A percentile compares a stretch with the other conserved stretches of the same genome.
Conservation (phyloP, 805 yeast genomes). For the Lachancea nothofagi region DNA sequence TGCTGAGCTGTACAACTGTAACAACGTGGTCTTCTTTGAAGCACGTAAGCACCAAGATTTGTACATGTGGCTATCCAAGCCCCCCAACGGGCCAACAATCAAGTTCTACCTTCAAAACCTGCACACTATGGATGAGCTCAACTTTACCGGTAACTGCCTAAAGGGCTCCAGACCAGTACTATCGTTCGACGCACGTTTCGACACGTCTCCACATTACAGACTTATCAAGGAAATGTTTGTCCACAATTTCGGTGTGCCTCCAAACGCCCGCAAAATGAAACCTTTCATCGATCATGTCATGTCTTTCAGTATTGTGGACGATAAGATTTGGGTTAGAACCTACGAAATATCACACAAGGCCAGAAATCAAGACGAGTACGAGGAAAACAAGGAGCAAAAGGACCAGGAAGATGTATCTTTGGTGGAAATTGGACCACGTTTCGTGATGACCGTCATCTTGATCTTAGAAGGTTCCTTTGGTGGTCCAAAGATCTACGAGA, state of each 20-base stretch:
- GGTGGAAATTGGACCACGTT: constrained; percentile 95
- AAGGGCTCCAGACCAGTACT: constrained; percentile 92
- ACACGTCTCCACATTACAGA: constrained; percentile 57
- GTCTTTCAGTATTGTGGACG: constrained; percentile 88
- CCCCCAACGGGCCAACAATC: constrained; percentile 96
- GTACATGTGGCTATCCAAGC: constrained; percentile 90
- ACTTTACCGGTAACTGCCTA: constrained; percentile 93
- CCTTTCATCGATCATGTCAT: constrained; percentile 95
- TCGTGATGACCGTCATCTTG: constrained; percentile 86
- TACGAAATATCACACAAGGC: constrained; percentile 75
- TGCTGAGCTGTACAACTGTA: constrained; percentile 95
- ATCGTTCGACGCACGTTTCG: constrained; percentile 80
- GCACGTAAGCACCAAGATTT: constrained; percentile 94
- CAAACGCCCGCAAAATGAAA: constrained; percentile 82
- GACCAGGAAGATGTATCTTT: constrained; percentile 59
- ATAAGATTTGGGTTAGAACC: constrained; percentile 92
- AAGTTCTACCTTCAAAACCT: constrained; percentile 91
- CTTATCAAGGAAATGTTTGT: constrained; percentile 77
- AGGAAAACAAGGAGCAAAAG: constrained; percentile 32
- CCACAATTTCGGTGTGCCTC: constrained; percentile 93
- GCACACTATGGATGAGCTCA: constrained; percentile 92
- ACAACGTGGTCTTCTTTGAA: constrained; percentile 89
- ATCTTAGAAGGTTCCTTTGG: constrained; percentile 95
- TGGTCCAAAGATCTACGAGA: constrained; percentile 95
- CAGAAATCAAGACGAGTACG: constrained; percentile 48